Evolutionary conservation across 257 asterid species (phyloP), one percentile per base, ranked within the genome.

Genomic region (Thymus quinquecostatus): DNA sequence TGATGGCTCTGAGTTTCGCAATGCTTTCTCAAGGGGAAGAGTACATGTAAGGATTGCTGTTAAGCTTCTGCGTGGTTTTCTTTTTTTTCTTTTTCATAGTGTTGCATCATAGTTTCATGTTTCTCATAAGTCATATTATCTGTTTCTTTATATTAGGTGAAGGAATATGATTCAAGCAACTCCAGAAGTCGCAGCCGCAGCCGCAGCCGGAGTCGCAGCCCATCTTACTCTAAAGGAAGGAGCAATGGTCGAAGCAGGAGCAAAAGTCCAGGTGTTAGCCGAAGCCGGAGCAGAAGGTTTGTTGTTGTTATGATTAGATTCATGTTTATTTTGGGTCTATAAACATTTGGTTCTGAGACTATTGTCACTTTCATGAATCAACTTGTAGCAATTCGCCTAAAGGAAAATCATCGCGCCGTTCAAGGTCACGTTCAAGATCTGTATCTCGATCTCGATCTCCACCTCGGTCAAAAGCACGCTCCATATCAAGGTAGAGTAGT

Each of bases 221-320:
- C 87, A 48, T 79, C 91, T 67, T 73, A 81, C 82, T 78, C 92
- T 2, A 88, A 86, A 80, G 98, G 92, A 74, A 91, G 83, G 84
- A 86, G 82, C 78, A 88, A 69, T 27, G 92, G 92, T 43, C 86
- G 87, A 32, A 78, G 87, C 79, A 83, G 80, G 77, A 87, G 95
- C 73, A 87, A 82, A 66, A 89, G 97, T 71, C 87, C 72, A 4
- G 89, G 88, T 74, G 51, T 68, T 51, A 85, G 95, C 71, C 85
- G 96, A 33, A 93, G 98, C 88, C 89, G 90, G 90, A 89, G 96
- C 85, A 82, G 83, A 82, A 89, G 97, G 97, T 83, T 41, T 34
- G 38, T 33, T 71, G 54, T 55, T 64, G 8, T 84, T 66, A 29
- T 27, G 9, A 49, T 55, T 12, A 56, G 45, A 45, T 70, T 59